Conservation (phyloP, 371 early-diverging fungal genomes). For the Mycotypha africana region DNA sequence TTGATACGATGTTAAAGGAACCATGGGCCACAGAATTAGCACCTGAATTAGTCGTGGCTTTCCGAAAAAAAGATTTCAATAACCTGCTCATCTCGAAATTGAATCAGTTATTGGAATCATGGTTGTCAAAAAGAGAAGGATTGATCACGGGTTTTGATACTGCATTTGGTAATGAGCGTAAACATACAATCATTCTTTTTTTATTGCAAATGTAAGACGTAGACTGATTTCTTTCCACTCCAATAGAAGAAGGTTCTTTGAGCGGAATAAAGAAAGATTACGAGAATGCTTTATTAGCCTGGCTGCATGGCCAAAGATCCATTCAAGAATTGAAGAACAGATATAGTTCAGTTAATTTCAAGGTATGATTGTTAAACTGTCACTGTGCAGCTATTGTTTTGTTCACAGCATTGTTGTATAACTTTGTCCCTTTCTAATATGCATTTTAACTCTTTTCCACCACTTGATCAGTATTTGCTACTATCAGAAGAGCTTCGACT, state of each 20-base stretch:
- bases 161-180: conserved; percentile 21
- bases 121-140: conserved; percentile 15
- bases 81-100: conserved; percentile 11
- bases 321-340: conserved; percentile 9
- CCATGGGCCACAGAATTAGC: conserved; percentile 10
- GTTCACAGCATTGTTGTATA: not conserved
- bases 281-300: conserved; percentile 2
- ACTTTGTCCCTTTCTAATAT: too few relatives aligned
- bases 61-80: conserved; percentile 6
- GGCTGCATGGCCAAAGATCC: conserved; percentile 9
- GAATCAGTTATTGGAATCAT: conserved; percentile 13
- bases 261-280: conserved; percentile 11
- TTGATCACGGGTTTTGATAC: conserved; percentile 9
- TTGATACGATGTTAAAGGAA: conserved; percentile 9
- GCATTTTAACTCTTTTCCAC: too few relatives aligned
- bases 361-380: conserved; percentile 1
- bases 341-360: conserved; percentile 10
- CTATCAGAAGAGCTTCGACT: conserved; percentile 17
- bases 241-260: conserved; percentile 10
- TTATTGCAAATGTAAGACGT: too few relatives aligned
- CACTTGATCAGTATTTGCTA: conserved; percentile 15
- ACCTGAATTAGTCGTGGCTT: conserved; percentile 6
- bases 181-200: too few relatives aligned
- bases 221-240: too few relatives aligned
- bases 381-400: not conserved